These are phyloP conservation scores for Colletotrichum spaethianum DNA, from an alignment of 2,329 filamentous ascomycete genomes.

Conservation along the genomic window DNA sequence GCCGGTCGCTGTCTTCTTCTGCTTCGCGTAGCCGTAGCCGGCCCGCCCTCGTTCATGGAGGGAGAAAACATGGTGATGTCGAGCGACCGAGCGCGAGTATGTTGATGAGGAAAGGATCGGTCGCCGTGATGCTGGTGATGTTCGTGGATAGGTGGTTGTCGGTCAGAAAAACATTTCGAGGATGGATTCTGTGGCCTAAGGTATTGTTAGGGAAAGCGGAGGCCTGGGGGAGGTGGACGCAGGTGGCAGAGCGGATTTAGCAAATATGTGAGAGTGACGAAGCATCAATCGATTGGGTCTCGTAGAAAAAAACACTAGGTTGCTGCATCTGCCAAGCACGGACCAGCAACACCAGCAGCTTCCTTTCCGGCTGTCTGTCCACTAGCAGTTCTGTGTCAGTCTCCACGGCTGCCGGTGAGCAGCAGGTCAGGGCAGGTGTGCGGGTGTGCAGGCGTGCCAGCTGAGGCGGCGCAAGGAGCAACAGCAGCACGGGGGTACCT, in stretches of 20 bases:
- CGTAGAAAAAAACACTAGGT: slow-evolving; percentile 48
- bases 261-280: slow-evolving; percentile 44
- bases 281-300: slow-evolving; percentile 47
- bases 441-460: slow-evolving; percentile 36
- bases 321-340: slow-evolving; percentile 54
- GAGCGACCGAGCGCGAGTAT: slow-evolving; percentile 36
- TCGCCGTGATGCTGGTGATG: slow-evolving; percentile 39
- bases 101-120: slow-evolving; percentile 4
- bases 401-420: slow-evolving; percentile 17
- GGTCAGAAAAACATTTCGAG: slow-evolving; percentile 43
- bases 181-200: slow-evolving; percentile 38
- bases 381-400: slow-evolving; percentile 16
- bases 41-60: slow-evolving; percentile 64
- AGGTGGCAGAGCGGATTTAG: slow-evolving; percentile 41
- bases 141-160: slow-evolving; percentile 17
- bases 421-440: slow-evolving; percentile 23
- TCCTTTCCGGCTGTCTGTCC: slow-evolving; percentile 2
- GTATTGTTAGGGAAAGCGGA: slow-evolving; percentile 35
- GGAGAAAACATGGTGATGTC: slow-evolving; percentile 71
- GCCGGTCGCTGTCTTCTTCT: slow-evolving; percentile 73
- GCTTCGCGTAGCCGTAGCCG: slow-evolving; percentile 70
- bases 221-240: slow-evolving; percentile 18
- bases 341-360: slow-evolving; percentile 46
- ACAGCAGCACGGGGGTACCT: slow-evolving; percentile 30
- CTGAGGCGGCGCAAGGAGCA: slow-evolving; percentile 33